Percentiles rank a stretch among this genome's conserved stretches.
These are phyloP conservation scores for Scutellaria galericulata DNA, from an alignment of 257 asterid species.

Conservation along the genomic window DNA sequence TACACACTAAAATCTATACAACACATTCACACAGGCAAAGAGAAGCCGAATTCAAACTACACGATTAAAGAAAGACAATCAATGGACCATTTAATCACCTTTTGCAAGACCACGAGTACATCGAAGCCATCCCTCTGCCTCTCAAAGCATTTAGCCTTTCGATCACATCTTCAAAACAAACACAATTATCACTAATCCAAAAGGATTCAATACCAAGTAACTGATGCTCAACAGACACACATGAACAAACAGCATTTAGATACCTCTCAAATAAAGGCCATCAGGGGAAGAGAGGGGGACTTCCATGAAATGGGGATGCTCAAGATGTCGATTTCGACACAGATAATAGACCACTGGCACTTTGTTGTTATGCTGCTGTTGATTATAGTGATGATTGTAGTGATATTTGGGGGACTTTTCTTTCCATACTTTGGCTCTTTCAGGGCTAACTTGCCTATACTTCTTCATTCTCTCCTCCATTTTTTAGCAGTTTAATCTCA, in stretches of 20 bases:
- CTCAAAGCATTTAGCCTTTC: constrained; percentile 81
- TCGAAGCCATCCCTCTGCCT: constrained; percentile 93
- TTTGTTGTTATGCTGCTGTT: constrained; percentile 45
- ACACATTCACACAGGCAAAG: neutral
- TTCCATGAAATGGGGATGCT: constrained; percentile 99
- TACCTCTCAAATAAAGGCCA: constrained; percentile 92
- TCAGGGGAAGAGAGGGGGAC: constrained; percentile 80
- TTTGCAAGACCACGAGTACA: constrained; percentile 99
- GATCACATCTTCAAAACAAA: constrained; percentile 72
- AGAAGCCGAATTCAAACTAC: constrained; percentile 8
- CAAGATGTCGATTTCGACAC: constrained; percentile 81
- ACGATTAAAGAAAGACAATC: neutral
- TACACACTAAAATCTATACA: neutral
- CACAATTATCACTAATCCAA: constrained; percentile 14
- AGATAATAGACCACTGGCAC: constrained; percentile 86
- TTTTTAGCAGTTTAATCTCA: constrained; percentile 10
- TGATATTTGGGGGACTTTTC: constrained; percentile 87
- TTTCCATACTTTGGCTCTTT: constrained; percentile 91
- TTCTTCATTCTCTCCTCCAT: constrained; percentile 76
- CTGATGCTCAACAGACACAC: neutral
- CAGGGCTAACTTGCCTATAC: constrained; percentile 74
- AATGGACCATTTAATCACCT: constrained; percentile 55
- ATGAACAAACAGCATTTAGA: neutral
- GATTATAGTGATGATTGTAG: constrained; percentile 44
- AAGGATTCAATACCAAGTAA: constrained; percentile 8